Conservation (phyloP, 176 grass and related monocot species). For the Zea luxurians region DNA sequence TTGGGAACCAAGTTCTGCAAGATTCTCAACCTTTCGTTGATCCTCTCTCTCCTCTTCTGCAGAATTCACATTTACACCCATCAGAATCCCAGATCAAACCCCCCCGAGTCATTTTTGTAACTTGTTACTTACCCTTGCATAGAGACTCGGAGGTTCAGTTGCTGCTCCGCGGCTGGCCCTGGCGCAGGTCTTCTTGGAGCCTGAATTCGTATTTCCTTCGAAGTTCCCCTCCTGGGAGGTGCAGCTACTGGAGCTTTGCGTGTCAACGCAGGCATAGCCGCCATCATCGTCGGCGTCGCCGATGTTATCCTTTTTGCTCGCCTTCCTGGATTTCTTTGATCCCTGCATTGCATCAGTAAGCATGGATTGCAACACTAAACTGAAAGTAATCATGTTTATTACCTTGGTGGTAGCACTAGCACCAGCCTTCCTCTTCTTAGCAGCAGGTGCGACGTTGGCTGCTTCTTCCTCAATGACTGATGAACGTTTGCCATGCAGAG, state of each 20-base stretch:
- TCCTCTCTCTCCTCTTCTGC: constrained; percentile 86
- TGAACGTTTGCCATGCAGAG: constrained; percentile 31
- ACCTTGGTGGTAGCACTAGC: constrained; percentile 42
- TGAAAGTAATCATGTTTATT: constrained; percentile 31
- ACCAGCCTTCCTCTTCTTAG: constrained; percentile 55
- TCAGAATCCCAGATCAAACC: constrained; percentile 19
- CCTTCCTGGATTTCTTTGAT: constrained; percentile 55
- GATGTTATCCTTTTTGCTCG: constrained; percentile 31
- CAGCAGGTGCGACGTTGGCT: constrained; percentile 11
- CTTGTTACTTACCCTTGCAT: constrained; percentile 66
- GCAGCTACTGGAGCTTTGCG: constrained; percentile 69
- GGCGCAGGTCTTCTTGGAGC: constrained; percentile 40
- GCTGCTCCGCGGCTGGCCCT: constrained; percentile 59
- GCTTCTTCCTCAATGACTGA: constrained; percentile 36
- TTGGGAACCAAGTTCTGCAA: constrained; percentile 86
- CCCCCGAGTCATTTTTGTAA: neutral
- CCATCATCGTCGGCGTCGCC: constrained; percentile 16
- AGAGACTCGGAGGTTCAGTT: constrained; percentile 76
- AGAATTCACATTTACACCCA: constrained; percentile 47
- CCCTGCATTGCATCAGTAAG: constrained; percentile 49
- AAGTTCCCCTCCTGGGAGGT: constrained; percentile 62
- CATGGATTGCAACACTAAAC: constrained; percentile 25
- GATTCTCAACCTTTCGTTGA: constrained; percentile 76
- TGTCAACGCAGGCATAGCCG: constrained; percentile 37
- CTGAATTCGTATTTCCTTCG: constrained; percentile 44